Percentiles rank a stretch among this genome's conserved stretches.
These are phyloP conservation scores for Citrullus colocynthis DNA, from an alignment of 306 rosid genomes.

Conservation along the genomic window DNA sequence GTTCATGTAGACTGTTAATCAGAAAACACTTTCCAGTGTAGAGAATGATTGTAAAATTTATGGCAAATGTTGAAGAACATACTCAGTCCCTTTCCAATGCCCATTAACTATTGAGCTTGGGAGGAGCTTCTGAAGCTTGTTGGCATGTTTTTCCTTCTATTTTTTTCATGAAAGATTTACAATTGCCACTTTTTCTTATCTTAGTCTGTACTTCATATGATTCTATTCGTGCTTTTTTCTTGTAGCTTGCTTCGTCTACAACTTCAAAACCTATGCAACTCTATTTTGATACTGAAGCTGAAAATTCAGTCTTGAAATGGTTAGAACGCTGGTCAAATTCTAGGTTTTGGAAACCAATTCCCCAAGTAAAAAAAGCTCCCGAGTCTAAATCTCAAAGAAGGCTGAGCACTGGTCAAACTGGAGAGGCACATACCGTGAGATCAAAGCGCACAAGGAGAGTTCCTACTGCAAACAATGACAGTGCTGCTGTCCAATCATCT, in stretches of 20 bases:
- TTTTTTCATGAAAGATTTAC: not conserved
- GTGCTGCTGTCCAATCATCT: constrained; percentile 32
- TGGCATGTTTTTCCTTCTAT: not conserved
- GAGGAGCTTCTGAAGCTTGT: not conserved
- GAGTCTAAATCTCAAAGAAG: constrained; percentile 55
- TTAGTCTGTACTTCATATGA: not conserved
- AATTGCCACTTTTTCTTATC: not conserved
- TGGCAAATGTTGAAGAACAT: not conserved
- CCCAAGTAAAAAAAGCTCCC: constrained; percentile 58
- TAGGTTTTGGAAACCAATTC: constrained; percentile 68
- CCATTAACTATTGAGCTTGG: not conserved
- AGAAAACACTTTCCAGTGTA: not conserved
- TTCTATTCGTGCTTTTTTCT: constrained; percentile 23
- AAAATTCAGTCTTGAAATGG: constrained; percentile 79
- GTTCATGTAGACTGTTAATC: not conserved
- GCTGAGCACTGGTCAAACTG: constrained; percentile 29
- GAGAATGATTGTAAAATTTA: not conserved
- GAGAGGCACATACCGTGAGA: constrained; percentile 56
- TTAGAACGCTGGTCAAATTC: constrained; percentile 75
- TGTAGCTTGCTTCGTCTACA: constrained; percentile 69
- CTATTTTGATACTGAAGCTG: constrained; percentile 58
- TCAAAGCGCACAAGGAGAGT: constrained; percentile 64
- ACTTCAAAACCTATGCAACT: constrained; percentile 49
- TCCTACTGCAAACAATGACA: constrained; percentile 39
- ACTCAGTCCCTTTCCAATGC: not conserved